Base-by-base conservation (phyloP, 495 filamentous ascomycete genomes). In the Hypoxylon rickii region DNA sequence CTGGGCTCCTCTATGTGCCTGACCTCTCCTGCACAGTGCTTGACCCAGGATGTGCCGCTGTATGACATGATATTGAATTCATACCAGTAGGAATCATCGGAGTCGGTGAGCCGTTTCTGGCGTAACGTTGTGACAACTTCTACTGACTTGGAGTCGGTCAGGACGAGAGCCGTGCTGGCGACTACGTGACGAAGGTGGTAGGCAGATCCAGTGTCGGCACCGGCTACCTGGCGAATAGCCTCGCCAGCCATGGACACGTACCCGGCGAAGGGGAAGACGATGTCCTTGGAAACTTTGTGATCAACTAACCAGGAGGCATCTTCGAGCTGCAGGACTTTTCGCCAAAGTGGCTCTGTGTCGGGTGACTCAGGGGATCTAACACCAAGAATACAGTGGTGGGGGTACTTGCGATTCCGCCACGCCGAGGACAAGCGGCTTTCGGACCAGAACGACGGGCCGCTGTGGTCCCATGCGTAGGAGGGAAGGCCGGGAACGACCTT, bases 301-400 rank as follows among this genome's bases (percentile, higher is more conserved):
- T 81, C 79, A 2, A 36, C 34, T 3, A 83, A 37, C 80, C 80
- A 83, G 0, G 69, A 67, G 0, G 65, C 71, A 22, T 79, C 56
- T 8, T 76, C 66, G 1, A 77, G 31, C 1, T 56, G 44, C 7
- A 82, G 38, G 0, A 74, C 24, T 42, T 78, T 79, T 38, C 78
- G 65, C 79, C 80, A 83, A 1, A 63, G 47, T 0, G 76, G 74
- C 34, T 77, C 70, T 0, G 67, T n/a, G 13, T 66, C 50, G 1
- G 58, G 67, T 0, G 58, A 70, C 19, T 76, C 77, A 0, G 58
- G 40, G 0, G 72, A 41, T 0, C 69, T 71, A 0, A 56, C 55
- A 1, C 80, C 80, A 2, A 83, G 69, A 3, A 83, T 46, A 21
- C 75, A 72, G 51, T 80, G 80, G 13, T 74, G 69, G 15, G 66